Conservation (phyloP, 176 grass and related monocot genomes). For the Microstegium vimineum region DNA sequence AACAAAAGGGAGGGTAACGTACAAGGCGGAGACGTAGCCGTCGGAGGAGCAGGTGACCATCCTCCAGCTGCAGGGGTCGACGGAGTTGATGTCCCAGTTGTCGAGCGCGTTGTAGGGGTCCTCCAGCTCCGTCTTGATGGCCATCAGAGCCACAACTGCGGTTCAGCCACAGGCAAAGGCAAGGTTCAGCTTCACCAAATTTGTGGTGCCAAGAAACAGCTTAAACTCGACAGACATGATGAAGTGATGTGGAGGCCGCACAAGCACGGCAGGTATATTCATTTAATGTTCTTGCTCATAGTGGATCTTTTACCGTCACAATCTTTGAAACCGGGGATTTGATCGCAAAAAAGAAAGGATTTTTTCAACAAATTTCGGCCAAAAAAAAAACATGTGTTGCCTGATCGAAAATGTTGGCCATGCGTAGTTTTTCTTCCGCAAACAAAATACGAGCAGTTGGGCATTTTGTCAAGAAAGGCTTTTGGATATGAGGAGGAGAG, state of each 20-base stretch:
- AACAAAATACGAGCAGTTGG: too few species aligned
- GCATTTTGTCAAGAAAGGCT: neutral
- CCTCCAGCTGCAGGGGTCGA: constrained; percentile 98
- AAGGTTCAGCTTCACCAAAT: constrained; percentile 20
- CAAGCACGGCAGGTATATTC: neutral
- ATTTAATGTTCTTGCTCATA: neutral
- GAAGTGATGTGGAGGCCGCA: neutral
- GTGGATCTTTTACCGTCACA: neutral
- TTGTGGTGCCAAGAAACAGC: neutral
- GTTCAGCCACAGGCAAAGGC: neutral
- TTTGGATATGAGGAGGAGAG: neutral
- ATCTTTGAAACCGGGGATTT: neutral
- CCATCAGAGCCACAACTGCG: constrained; percentile 88
- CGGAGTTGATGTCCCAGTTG: constrained; percentile 98
- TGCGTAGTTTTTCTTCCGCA: neutral
- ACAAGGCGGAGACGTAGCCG: constrained; percentile 91
- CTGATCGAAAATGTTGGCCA: neutral
- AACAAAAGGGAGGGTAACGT: constrained; percentile 17
- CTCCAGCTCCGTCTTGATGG: constrained; percentile 78
- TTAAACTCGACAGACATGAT: neutral
- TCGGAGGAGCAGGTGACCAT: constrained; percentile 93
- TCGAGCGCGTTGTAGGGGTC: constrained; percentile 78
- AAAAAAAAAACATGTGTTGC: neutral
- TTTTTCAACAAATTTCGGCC: neutral
- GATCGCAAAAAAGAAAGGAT: neutral